phyloP scores from a whole-genome alignment of 2,329 filamentous ascomycete genomes.

The Pestalotiopsis sp. region DNA sequence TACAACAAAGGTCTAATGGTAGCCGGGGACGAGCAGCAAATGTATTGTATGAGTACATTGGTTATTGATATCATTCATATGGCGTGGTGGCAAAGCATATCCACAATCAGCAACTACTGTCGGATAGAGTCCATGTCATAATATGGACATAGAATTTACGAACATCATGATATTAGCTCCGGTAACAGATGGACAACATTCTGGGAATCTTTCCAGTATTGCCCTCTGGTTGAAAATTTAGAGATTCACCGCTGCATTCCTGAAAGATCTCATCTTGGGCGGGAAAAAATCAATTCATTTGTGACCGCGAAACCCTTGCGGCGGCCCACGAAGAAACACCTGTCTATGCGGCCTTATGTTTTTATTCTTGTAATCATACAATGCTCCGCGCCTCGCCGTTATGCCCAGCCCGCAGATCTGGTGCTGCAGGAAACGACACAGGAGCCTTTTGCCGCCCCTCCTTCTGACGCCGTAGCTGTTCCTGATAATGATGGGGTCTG shows the following conservation, averaged over 20 bases:
- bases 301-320: background rate
- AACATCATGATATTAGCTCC: background rate
- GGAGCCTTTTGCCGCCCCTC: background rate
- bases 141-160: background rate
- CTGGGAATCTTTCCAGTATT: background rate
- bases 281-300: background rate
- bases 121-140: background rate
- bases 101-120: background rate
- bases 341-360: conserved; percentile 6
- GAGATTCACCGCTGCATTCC: background rate
- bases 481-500: conserved; percentile 8
- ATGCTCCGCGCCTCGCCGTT: background rate
- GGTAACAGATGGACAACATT: background rate
- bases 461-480: background rate
- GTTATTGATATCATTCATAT: background rate
- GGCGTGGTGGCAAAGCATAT: background rate
- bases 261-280: background rate
- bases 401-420: background rate
- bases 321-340: conserved; percentile 4
- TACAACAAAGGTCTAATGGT: no score
- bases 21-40: no score
- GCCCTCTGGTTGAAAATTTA: background rate
- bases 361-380: conserved; percentile 8
- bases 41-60: no score
- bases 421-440: background rate